Evolutionary conservation across 2,329 filamentous ascomycete species (phyloP).

Genomic region (Diaporthe australafricana): DNA sequence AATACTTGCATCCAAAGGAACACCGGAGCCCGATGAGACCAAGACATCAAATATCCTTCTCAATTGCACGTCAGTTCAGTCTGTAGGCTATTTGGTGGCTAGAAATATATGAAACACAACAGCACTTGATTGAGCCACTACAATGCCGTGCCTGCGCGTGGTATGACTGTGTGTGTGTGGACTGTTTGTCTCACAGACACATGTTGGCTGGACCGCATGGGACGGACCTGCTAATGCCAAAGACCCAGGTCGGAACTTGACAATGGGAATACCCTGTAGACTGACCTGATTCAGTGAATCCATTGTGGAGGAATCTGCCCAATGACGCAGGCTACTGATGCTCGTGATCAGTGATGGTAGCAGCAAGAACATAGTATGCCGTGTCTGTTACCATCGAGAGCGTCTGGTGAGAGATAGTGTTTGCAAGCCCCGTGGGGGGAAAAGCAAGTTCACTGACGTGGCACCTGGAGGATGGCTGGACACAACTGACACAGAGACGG

Average conservation of each 20-base stretch:
- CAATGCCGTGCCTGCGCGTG: background rate
- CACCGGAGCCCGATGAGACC: background rate
- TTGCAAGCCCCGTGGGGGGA: conserved; percentile 15
- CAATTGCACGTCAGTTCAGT: background rate
- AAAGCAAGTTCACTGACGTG: conserved; percentile 35
- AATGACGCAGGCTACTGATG: conserved; percentile 6
- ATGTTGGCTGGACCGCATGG: too few species aligned
- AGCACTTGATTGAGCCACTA: background rate
- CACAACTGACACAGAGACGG: conserved; percentile 14
- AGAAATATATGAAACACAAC: background rate
- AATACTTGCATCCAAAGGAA: background rate
- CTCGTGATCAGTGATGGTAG: conserved; percentile 23
- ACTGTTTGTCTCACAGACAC: background rate
- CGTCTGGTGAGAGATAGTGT: conserved; percentile 18
- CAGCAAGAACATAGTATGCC: conserved; percentile 2
- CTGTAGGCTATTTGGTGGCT: background rate
- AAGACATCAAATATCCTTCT: background rate
- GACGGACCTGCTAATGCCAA: background rate
- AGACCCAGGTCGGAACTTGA: background rate
- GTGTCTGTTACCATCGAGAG: background rate
- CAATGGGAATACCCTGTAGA: background rate
- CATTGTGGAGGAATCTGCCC: background rate
- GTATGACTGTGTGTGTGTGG: background rate
- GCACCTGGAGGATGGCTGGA: conserved; percentile 9
- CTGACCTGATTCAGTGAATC: background rate